A percentile compares a stretch with the other conserved stretches of the same genome.
These are phyloP conservation scores for Zoysia japonica DNA, from an alignment of 176 grass and related monocot species.

Conservation along the genomic window DNA sequence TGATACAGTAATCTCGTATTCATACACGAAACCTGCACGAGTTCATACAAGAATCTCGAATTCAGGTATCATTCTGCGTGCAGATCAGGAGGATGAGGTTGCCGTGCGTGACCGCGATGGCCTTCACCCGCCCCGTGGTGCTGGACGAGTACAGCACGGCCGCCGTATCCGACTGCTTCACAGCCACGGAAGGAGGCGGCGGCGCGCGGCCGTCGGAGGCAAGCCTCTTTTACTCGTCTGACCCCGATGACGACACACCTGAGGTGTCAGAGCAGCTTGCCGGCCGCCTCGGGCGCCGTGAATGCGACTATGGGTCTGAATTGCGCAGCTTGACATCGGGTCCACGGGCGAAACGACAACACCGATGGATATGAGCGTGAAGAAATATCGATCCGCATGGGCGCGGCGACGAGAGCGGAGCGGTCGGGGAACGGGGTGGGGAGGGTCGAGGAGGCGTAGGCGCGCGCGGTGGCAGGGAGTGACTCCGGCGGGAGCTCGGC, in stretches of 20 bases:
- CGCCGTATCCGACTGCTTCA: conserved; percentile 76
- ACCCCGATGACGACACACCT: conserved; percentile 54
- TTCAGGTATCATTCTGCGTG: not conserved
- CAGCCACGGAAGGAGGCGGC: conserved; percentile 35
- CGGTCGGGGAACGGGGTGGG: conserved; percentile 44
- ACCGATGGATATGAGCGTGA: conserved; percentile 73
- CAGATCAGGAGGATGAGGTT: conserved; percentile 65
- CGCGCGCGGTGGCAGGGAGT: conserved; percentile 50
- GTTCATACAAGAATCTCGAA: no score
- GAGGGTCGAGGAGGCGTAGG: conserved; percentile 42
- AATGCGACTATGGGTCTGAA: conserved; percentile 62
- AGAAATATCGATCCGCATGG: conserved; percentile 55
- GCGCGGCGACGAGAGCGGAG: conserved; percentile 55
- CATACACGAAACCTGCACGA: no score
- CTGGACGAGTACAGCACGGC: conserved; percentile 84
- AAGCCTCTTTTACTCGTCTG: conserved; percentile 44
- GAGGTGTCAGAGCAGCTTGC: conserved; percentile 43
- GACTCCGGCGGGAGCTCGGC: conserved; percentile 41
- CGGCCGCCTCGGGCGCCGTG: conserved; percentile 35
- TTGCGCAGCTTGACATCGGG: conserved; percentile 51
- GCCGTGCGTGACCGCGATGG: conserved; percentile 63
- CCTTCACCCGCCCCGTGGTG: conserved; percentile 82
- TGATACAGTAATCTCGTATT: no score
- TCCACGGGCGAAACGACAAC: conserved; percentile 71
- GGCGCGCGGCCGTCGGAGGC: conserved; percentile 1